Conservation (phyloP, 164 flowering plant species). For the Chimonanthus salicifolius region DNA sequence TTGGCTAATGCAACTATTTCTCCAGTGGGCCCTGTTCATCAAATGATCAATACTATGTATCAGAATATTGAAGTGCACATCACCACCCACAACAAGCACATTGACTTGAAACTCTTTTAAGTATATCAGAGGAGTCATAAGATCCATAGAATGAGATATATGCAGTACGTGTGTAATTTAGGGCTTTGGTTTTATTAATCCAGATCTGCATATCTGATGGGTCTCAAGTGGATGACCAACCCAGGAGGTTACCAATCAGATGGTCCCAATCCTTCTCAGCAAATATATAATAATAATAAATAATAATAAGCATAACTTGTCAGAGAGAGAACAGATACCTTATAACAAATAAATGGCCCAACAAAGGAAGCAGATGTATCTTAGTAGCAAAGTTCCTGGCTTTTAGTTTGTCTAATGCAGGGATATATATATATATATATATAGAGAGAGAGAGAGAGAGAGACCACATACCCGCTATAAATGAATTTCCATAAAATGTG, state of each 20-base stretch:
- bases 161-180: neutral
- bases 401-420: too few species aligned
- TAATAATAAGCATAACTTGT: too few species aligned
- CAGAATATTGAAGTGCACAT: neutral
- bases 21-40: constrained; percentile 76
- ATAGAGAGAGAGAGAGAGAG: too few species aligned
- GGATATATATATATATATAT: too few species aligned
- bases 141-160: neutral
- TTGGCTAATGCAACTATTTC: constrained; percentile 76
- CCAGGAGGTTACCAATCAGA: too few species aligned
- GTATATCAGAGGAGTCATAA: neutral
- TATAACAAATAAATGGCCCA: too few species aligned
- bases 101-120: neutral
- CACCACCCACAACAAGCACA: neutral
- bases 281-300: too few species aligned
- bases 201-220: neutral
- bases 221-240: neutral
- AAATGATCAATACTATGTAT: neutral
- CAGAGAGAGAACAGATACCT: too few species aligned
- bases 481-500: constrained; percentile 90
- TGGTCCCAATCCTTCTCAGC: too few species aligned
- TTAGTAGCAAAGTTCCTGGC: too few species aligned
- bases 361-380: too few species aligned
- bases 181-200: neutral
- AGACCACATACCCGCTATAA: constrained; percentile 68